phyloP scores from a whole-genome alignment of 257 asterid species.

The Rauvolfia tetraphylla region DNA sequence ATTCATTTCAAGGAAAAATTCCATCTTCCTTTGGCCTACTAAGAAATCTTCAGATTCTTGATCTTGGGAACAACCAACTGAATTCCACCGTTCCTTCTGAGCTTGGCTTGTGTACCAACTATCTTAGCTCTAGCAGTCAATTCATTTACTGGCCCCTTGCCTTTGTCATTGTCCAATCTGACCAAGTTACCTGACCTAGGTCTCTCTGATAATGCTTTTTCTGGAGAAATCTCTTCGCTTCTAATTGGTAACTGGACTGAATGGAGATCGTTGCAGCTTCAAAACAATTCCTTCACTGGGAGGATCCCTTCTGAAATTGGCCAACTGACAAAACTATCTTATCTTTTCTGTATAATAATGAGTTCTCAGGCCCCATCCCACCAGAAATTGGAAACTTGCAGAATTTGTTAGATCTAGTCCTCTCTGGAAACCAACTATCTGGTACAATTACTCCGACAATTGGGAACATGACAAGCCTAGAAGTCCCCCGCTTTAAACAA shows the following conservation, averaged over 20 bases:
- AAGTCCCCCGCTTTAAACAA: slow-evolving; percentile 49
- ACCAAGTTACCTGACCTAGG: slow-evolving; percentile 49
- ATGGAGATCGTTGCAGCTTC: slow-evolving; percentile 59
- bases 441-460: slow-evolving; percentile 59
- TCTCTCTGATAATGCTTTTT: slow-evolving; percentile 52
- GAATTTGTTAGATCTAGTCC: slow-evolving; percentile 31
- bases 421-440: slow-evolving; percentile 49
- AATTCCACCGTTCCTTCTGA: slow-evolving; percentile 40
- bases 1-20: slow-evolving; percentile 47
- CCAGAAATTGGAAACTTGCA: slow-evolving; percentile 46
- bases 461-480: slow-evolving; percentile 47
- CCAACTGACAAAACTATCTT: slow-evolving; percentile 30
- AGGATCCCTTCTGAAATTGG: slow-evolving; percentile 60
- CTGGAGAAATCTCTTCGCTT: slow-evolving; percentile 49
- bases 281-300: slow-evolving; percentile 52
- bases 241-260: slow-evolving; percentile 52
- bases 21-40: slow-evolving; percentile 37
- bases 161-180: slow-evolving; percentile 57
- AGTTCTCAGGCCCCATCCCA: slow-evolving; percentile 62
- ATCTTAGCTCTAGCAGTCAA: slow-evolving; percentile 32
- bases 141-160: slow-evolving; percentile 57
- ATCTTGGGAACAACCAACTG: slow-evolving; percentile 19
- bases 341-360: slow-evolving; percentile 41
- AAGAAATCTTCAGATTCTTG: slow-evolving; percentile 24
- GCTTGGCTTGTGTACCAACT: slow-evolving; percentile 32